Evolutionary conservation across 2,329 filamentous ascomycete genomes (phyloP).

Genomic region (Aureobasidium sp.): DNA sequence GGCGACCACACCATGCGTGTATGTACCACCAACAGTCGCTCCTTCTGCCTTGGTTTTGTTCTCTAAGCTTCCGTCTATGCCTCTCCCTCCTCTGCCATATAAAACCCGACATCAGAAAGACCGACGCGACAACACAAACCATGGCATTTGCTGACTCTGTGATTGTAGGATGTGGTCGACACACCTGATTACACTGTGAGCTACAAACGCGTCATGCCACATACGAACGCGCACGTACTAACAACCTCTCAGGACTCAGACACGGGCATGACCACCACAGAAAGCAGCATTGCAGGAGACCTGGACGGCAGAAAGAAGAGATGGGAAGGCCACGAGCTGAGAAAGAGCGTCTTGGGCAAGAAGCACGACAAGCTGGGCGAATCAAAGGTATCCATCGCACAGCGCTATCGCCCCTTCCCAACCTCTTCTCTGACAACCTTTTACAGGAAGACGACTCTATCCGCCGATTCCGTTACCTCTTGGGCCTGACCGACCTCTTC

Average conservation of each 20-base stretch:
- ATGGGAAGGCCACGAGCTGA: constrained; percentile 78
- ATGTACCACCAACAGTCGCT: neutral
- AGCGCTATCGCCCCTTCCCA: neutral
- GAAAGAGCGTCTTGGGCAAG: constrained; percentile 86
- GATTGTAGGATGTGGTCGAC: constrained; percentile 40
- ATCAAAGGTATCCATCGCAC: constrained; percentile 52
- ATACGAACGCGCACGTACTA: neutral
- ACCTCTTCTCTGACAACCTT: neutral
- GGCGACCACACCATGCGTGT: constrained; percentile 15
- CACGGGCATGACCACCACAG: constrained; percentile 57
- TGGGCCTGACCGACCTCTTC: constrained; percentile 92
- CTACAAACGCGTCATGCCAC: neutral
- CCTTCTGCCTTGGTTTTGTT: neutral
- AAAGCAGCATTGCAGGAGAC: constrained; percentile 81
- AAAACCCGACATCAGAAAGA: neutral
- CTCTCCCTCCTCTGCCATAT: neutral
- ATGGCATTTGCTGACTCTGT: constrained; percentile 2
- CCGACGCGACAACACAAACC: neutral
- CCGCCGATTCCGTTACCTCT: constrained; percentile 83
- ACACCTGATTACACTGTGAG: constrained; percentile 50
- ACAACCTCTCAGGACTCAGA: constrained; percentile 44
- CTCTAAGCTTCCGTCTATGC: neutral
- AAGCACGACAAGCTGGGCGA: constrained; percentile 89
- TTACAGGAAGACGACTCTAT: constrained; percentile 85
- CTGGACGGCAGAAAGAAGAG: constrained; percentile 66